Percentiles rank a stretch among this genome's conserved stretches.
Evolutionary conservation across 148 eudicot genomes (phyloP).

Genomic region (Linanthus parryae): DNA sequence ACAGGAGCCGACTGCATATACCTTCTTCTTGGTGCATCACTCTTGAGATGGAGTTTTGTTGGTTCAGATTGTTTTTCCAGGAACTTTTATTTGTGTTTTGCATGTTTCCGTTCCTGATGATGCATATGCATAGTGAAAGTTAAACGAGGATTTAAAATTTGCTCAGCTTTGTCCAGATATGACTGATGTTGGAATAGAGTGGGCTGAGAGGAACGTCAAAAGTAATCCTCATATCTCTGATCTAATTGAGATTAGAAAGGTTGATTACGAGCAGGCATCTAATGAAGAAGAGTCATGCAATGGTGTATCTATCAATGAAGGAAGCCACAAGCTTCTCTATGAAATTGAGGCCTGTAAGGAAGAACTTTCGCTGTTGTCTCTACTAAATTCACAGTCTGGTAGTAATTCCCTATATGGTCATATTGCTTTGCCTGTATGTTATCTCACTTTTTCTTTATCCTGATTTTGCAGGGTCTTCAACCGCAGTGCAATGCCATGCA

Average conservation of each 20-base stretch:
- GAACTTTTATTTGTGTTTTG: neutral
- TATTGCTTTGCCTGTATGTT: slow-evolving; percentile 1
- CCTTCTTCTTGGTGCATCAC: slow-evolving; percentile 94
- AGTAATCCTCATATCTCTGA: slow-evolving; percentile 70
- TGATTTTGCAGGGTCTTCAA: slow-evolving; percentile 55
- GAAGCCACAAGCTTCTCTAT: slow-evolving; percentile 8
- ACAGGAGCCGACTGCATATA: slow-evolving; percentile 96
- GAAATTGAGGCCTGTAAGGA: slow-evolving; percentile 12
- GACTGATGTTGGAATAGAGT: slow-evolving; percentile 83
- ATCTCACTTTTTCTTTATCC: neutral
- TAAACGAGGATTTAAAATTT: slow-evolving; percentile 2
- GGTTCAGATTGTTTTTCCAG: slow-evolving; percentile 56
- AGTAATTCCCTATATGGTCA: slow-evolving; percentile 13
- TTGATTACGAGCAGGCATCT: slow-evolving; percentile 16
- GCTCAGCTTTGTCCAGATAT: slow-evolving; percentile 41
- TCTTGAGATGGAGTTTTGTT: slow-evolving; percentile 83
- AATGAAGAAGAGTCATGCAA: slow-evolving; percentile 14
- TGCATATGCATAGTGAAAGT: neutral
- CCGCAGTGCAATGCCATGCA: slow-evolving; percentile 58
- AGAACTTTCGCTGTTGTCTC: slow-evolving; percentile 10
- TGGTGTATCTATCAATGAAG: slow-evolving; percentile 1
- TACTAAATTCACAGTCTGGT: slow-evolving; percentile 12
- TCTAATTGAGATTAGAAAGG: slow-evolving; percentile 75
- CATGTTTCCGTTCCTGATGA: neutral
- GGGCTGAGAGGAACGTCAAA: slow-evolving; percentile 76